Conservation (phyloP, 1,284 basidiomycete genomes). For the Moniliella sp. region DNA sequence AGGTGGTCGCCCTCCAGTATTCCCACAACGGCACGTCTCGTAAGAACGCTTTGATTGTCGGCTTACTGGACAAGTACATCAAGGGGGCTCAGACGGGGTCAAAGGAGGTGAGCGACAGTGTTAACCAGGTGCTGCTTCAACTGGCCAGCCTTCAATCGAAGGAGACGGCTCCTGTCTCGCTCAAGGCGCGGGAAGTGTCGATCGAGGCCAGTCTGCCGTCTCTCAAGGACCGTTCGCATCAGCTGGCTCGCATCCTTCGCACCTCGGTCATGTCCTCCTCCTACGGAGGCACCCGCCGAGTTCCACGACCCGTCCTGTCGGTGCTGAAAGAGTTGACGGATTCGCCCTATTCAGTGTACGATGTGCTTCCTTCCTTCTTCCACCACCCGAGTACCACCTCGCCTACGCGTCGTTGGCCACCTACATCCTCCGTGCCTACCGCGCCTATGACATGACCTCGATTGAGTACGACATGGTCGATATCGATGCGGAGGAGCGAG, state of each 20-base stretch:
- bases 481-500: constrained; percentile 43
- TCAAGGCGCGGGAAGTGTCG: constrained; percentile 91
- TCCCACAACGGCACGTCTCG: constrained; percentile 86
- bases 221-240: constrained; percentile 71
- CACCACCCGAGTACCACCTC: constrained; percentile 45
- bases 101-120: no score
- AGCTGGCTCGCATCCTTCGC: constrained; percentile 85
- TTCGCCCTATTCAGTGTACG: constrained; percentile 85
- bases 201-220: constrained; percentile 89
- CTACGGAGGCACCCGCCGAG: constrained; percentile 59
- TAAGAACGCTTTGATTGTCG: constrained; percentile 70
- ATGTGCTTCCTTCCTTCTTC: constrained; percentile 90
- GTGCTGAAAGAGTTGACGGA: constrained; percentile 80
- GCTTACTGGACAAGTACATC: constrained; percentile 50
- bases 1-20: constrained; percentile 63
- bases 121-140: constrained; percentile 13
- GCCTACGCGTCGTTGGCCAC: constrained; percentile 81
- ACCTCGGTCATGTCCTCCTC: constrained; percentile 55
- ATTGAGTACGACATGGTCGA: constrained; percentile 63
- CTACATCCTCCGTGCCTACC: constrained; percentile 83
- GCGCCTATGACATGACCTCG: constrained; percentile 72
- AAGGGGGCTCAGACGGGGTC: constrained; percentile 12
- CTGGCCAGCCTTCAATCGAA: constrained; percentile 54
- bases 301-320: constrained; percentile 49
- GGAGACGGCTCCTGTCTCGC: constrained; percentile 37